Percentiles rank a stretch among this genome's conserved stretches.
Conservation (phyloP, 352 stramenopile genomes). For the Phytophthora palmivora region DNA sequence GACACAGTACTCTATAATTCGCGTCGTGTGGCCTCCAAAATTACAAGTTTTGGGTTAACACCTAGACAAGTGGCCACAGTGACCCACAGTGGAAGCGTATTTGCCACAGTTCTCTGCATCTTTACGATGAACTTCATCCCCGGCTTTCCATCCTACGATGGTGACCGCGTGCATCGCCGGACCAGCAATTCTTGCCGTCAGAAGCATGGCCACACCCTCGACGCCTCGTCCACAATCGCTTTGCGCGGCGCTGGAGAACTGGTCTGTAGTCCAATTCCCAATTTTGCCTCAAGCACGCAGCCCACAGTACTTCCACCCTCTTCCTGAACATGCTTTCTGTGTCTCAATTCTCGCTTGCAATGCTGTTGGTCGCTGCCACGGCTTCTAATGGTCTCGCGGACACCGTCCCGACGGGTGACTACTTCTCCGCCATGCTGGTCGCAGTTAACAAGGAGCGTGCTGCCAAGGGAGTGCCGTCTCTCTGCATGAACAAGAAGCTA, state of each 20-base stretch:
- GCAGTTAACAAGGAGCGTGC: conserved; percentile 52
- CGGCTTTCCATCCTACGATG: conserved; percentile 30
- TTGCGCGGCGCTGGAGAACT: conserved; percentile 11
- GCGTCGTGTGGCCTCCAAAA: conserved; percentile 1
- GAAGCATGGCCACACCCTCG: conserved; percentile 17
- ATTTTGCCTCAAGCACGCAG: conserved; percentile 12
- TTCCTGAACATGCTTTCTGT: conserved; percentile 14
- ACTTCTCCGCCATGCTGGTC: conserved; percentile 35
- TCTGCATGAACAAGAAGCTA: conserved; percentile 49
- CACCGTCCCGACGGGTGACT: conserved; percentile 16
- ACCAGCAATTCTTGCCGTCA: conserved; percentile 28
- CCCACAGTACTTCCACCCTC: conserved; percentile 1
- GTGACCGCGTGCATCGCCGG: conserved; percentile 27
- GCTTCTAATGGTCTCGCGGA: conserved; percentile 20
- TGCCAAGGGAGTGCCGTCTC: conserved; percentile 31
- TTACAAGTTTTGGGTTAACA: too few species aligned
- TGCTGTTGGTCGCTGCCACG: conserved; percentile 23
- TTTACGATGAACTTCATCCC: conserved; percentile 16
- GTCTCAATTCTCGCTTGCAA: conserved; percentile 26
- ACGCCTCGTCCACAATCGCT: conserved; percentile 14
- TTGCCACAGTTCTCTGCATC: conserved; percentile 13
- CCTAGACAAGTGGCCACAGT: too few species aligned
- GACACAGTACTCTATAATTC: conserved; percentile 16
- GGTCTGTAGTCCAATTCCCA: conserved; percentile 15
- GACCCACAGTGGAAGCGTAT: background rate